These are phyloP conservation scores for Diutina neorugosa DNA, from an alignment of 1,139 yeast species.

Conservation along the genomic window DNA sequence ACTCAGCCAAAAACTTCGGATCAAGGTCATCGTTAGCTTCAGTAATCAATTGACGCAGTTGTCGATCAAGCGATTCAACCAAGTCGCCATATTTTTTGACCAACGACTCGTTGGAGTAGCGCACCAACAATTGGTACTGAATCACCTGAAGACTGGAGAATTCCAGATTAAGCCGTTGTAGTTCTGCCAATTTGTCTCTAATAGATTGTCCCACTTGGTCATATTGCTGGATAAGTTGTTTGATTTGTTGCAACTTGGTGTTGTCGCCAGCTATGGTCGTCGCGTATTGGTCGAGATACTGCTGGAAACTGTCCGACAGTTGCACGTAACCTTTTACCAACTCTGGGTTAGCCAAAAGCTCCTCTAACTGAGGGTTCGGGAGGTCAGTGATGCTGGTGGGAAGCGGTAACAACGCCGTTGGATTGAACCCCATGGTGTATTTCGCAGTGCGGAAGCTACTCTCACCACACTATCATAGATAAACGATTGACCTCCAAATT, in stretches of 20 bases:
- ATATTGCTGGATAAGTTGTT: not conserved
- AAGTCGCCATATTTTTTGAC: not conserved
- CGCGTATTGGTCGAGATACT: not conserved
- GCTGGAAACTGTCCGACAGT: not conserved
- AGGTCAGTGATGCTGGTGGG: not conserved
- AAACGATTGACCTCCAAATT: no score
- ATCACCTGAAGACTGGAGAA: not conserved
- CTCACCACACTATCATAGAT: no score
- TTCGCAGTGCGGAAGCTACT: not conserved
- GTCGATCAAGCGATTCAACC: not conserved
- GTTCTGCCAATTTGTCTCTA: not conserved
- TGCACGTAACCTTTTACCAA: not conserved
- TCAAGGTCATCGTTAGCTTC: not conserved
- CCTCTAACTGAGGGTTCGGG: not conserved
- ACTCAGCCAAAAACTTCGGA: not conserved
- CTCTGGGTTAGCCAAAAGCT: not conserved
- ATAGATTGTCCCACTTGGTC: not conserved
- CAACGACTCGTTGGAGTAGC: not conserved
- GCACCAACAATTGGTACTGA: not conserved
- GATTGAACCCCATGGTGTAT: not conserved
- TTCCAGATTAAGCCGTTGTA: not conserved
- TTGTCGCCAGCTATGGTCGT: not conserved
- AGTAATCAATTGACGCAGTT: not conserved
- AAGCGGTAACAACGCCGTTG: not conserved
- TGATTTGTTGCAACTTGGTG: not conserved